Evolutionary conservation across 768 basidiomycete genomes (phyloP).

Genomic region (Trametes cingulata): DNA sequence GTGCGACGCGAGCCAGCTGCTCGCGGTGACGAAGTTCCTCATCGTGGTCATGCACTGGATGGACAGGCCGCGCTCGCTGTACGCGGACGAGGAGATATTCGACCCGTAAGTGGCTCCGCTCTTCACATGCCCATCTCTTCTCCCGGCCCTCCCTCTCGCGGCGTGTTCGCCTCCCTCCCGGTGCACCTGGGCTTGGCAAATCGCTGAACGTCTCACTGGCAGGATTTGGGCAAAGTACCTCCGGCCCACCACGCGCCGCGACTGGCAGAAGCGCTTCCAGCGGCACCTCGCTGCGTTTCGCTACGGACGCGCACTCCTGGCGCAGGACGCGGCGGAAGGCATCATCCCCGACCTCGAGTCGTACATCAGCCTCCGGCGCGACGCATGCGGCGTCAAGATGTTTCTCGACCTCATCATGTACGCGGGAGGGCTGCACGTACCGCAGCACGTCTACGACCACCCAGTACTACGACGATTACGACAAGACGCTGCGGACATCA

Average conservation of each 20-base stretch:
- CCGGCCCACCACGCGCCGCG: constrained; percentile 33
- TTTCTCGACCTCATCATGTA: constrained; percentile 55
- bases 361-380: constrained; percentile 48
- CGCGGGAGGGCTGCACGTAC: constrained; percentile 45
- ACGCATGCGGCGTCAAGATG: constrained; percentile 50
- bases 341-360: constrained; percentile 45
- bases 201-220: neutral
- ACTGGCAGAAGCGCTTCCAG: constrained; percentile 47
- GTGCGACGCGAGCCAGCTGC: constrained; percentile 57
- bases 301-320: constrained; percentile 35
- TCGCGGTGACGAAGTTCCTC: constrained; percentile 42
- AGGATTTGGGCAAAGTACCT: constrained; percentile 44
- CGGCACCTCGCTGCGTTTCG: constrained; percentile 36
- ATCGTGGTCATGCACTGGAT: constrained; percentile 21
- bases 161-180: neutral
- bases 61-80: constrained; percentile 15
- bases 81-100: constrained; percentile 18
- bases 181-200: no score
- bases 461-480: constrained; percentile 37
- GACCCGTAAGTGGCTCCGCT: constrained; percentile 22
- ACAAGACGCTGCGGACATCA: constrained; percentile 47
- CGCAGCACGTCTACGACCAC: constrained; percentile 32
- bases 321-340: constrained; percentile 28
- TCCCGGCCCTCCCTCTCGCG: neutral
- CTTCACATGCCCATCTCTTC: neutral